Percentiles rank a stretch among this genome's conserved stretches.
These are phyloP conservation scores for Syncephalastrum monosporum DNA, from an alignment of 371 early-diverging fungal species.

Conservation along the genomic window DNA sequence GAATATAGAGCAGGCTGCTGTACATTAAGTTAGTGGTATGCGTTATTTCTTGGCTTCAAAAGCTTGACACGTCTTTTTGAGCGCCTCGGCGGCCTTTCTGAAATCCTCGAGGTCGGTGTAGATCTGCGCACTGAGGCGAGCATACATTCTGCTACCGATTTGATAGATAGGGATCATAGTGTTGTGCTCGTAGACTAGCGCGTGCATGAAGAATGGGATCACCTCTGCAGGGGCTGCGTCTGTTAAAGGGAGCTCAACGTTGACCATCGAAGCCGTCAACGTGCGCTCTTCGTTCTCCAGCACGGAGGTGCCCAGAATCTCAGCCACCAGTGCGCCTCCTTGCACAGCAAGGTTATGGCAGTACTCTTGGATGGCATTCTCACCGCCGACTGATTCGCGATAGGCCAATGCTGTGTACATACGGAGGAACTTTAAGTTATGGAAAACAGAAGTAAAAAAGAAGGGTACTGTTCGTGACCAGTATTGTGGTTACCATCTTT, in stretches of 20 bases:
- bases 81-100: constrained; percentile 37
- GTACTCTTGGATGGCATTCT: constrained; percentile 55
- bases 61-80: constrained; percentile 28
- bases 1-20: too few species aligned
- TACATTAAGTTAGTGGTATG: too few species aligned
- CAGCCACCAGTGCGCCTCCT: constrained; percentile 57
- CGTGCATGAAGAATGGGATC: constrained; percentile 28
- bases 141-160: constrained; percentile 47
- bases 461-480: too few species aligned
- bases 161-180: constrained; percentile 43
- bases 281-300: constrained; percentile 51
- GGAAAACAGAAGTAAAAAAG: background rate
- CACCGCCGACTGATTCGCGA: constrained; percentile 54
- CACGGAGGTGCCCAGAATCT: constrained; percentile 59
- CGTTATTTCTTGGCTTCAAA: constrained; percentile 17
- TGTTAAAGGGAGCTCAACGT: constrained; percentile 57
- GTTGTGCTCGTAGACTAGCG: constrained; percentile 42
- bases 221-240: constrained; percentile 19
- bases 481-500: constrained; percentile 25
- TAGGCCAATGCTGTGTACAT: constrained; percentile 40
- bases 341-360: constrained; percentile 53
- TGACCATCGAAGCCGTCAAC: constrained; percentile 53
- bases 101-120: constrained; percentile 60
- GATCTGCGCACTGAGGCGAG: constrained; percentile 62
- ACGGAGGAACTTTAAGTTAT: background rate